Conservation (phyloP, 257 asterid genomes). For the Solanum ahanhuiri region DNA sequence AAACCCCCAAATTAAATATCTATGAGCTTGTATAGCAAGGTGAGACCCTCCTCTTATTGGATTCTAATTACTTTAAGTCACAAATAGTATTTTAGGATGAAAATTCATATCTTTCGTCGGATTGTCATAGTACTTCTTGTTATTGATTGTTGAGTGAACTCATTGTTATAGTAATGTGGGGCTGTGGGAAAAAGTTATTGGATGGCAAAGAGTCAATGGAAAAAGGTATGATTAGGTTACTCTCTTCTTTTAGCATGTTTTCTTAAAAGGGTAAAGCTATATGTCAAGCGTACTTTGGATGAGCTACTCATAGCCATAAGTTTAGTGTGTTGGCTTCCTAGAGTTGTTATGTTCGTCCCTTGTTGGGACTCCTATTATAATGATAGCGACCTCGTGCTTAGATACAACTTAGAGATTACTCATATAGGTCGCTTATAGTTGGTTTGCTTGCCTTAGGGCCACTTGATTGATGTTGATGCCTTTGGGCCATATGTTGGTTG, state of each 20-base stretch:
- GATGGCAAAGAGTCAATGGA: not conserved
- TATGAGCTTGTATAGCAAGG: not conserved
- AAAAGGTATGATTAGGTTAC: not conserved
- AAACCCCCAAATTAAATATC: not conserved
- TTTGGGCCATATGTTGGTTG: not conserved
- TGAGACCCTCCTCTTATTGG: not conserved
- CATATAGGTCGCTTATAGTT: not conserved
- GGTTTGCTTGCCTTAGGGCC: not conserved
- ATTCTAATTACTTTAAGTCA: not conserved
- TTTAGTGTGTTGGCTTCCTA: not conserved
- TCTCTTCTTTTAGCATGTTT: not conserved
- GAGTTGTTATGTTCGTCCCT: not conserved
- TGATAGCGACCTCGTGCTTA: not conserved
- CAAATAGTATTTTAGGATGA: not conserved
- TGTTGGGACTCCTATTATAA: no score
- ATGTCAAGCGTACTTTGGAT: not conserved
- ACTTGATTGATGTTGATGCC: not conserved
- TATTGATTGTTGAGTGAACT: not conserved
- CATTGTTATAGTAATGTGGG: not conserved
- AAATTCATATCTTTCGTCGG: not conserved
- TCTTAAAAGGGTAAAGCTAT: not conserved
- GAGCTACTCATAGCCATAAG: not conserved
- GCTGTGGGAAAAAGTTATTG: not conserved
- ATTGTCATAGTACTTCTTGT: not conserved
- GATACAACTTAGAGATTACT: not conserved